Percentiles rank a stretch among this genome's conserved stretches.
Evolutionary conservation across 352 stramenopile species (phyloP).

Genomic region (Phytophthora colocasiae): DNA sequence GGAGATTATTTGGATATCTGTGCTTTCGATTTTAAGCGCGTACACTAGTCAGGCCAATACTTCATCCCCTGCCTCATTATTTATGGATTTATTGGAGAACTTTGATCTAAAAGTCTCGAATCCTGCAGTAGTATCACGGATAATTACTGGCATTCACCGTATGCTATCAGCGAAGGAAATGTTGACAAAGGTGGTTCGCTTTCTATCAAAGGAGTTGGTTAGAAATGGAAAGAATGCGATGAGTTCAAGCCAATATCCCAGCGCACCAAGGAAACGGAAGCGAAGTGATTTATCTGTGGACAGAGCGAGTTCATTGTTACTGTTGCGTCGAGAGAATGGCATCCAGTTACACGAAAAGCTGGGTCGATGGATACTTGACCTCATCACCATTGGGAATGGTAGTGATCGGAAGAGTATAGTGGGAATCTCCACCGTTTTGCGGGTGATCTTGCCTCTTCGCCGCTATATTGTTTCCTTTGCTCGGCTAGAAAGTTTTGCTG

Average conservation of each 20-base stretch:
- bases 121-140: constrained; percentile 19
- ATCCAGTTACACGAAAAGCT: constrained; percentile 42
- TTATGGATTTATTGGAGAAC: constrained; percentile 36
- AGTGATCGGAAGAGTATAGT: constrained; percentile 39
- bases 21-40: constrained; percentile 34
- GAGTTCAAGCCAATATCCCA: constrained; percentile 19
- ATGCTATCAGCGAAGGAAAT: constrained; percentile 35
- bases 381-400: constrained; percentile 48
- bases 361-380: constrained; percentile 46
- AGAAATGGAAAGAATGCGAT: constrained; percentile 3
- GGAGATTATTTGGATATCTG: constrained; percentile 33
- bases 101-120: constrained; percentile 27
- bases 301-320: not conserved
- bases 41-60: constrained; percentile 35
- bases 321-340: constrained; percentile 15
- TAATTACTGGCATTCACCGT: constrained; percentile 34
- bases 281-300: constrained; percentile 20
- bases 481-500: constrained; percentile 47
- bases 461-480: constrained; percentile 42
- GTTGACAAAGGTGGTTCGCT: constrained; percentile 33
- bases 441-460: constrained; percentile 60
- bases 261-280: constrained; percentile 34
- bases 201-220: constrained; percentile 31
- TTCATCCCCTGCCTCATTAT: constrained; percentile 27
- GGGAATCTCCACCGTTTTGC: constrained; percentile 42